Conservation (phyloP, 306 rosid genomes). For the Prunus dulcis region DNA sequence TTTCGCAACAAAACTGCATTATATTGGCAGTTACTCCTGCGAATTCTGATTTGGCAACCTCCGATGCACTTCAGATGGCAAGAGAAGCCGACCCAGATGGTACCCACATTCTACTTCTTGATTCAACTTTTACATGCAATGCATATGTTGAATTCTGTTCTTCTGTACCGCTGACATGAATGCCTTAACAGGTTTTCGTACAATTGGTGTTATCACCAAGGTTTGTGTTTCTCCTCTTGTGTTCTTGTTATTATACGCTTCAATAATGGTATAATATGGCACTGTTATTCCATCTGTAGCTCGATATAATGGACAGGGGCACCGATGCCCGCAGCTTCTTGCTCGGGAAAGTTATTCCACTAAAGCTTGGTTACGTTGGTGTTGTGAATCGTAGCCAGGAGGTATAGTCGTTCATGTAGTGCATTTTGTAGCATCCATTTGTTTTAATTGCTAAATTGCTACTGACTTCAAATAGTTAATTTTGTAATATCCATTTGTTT, state of each 20-base stretch:
- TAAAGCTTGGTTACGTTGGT: constrained; percentile 37
- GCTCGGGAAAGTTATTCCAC: constrained; percentile 39
- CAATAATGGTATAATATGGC: not conserved
- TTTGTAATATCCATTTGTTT: too few relatives aligned
- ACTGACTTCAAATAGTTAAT: not conserved
- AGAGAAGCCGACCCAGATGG: constrained; percentile 41
- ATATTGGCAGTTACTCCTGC: constrained; percentile 43
- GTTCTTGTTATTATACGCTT: not conserved
- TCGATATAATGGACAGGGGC: constrained; percentile 50
- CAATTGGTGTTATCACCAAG: constrained; percentile 46
- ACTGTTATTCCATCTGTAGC: constrained; percentile 16
- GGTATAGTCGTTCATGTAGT: constrained; percentile 12
- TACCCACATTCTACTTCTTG: not conserved
- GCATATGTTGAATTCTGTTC: not conserved
- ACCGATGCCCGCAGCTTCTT: constrained; percentile 36
- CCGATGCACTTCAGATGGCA: constrained; percentile 42
- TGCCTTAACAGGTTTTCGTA: constrained; percentile 26
- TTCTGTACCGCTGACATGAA: not conserved
- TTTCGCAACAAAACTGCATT: constrained; percentile 28
- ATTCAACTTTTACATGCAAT: not conserved
- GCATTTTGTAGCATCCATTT: not conserved
- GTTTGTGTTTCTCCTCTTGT: constrained; percentile 16
- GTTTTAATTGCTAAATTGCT: not conserved
- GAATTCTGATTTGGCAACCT: constrained; percentile 42
- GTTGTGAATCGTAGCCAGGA: constrained; percentile 44